Base-by-base conservation (phyloP, 2,329 filamentous ascomycete genomes). In the Pseudogymnoascus sp. region DNA sequence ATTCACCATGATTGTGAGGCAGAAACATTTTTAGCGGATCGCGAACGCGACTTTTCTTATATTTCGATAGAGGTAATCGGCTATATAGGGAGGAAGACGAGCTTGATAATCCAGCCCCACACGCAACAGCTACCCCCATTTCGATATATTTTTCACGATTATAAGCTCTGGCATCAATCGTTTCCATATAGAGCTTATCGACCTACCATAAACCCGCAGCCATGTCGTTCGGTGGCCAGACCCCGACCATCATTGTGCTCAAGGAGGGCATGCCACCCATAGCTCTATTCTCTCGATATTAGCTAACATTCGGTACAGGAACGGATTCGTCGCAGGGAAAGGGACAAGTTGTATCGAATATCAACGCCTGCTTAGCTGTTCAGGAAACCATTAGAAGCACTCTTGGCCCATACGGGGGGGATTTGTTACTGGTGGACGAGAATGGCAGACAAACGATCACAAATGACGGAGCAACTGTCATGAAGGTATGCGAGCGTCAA, bases 391-490 rank as follows among this genome's bases (percentile, higher is more conserved):
- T 99, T 79, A 95, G 96, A 80, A 90, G 89, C 71, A 99, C 94
- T 18, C 83, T 99, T 36, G 94, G 94, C 40, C 94, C 94, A 35
- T 99, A 97, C 78, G 94, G 94, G 74, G 94, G 94, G 72, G 94
- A 99, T 78, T 79, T 97, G 74, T 82, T 99, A 75, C 87, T 99
- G 78, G 93, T 97, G 62, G 94, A 97, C 77, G 87, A 87, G 76
- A 97, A 97, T 81, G 94, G 94, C 75, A 87, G 80, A 76, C 92
- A 97, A 79, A 99, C 94, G 61, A 97, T 99, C 74, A 99, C 94
- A 70, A 99, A 99, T 78, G 94, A 99, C 79, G 94, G 94, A 73
- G 94, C 94, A 58, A 99, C 94, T 59, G 94, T 97, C 65, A 99
- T 99, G 94, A 97, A 97, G 87, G 90, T 91, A 75, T 69, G 76